Evolutionary conservation across 257 asterid genomes (phyloP).

Genomic region (Anisodus acutangulus): DNA sequence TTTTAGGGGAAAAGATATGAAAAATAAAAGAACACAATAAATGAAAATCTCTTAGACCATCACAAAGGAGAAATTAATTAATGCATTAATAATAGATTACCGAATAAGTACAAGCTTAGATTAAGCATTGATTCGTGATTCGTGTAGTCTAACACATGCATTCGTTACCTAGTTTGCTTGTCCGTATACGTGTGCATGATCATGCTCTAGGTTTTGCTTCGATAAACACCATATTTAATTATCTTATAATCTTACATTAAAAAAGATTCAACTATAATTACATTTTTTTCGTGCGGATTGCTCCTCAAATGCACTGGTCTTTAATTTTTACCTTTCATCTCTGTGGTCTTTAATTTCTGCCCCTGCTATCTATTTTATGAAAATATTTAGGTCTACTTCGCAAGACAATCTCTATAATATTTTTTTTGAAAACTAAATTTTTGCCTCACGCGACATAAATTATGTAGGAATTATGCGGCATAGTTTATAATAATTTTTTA

Average conservation of each 20-base stretch:
- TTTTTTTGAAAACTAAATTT: too few species aligned
- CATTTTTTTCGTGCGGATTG: too few species aligned
- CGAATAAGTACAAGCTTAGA: not conserved
- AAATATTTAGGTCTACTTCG: too few species aligned
- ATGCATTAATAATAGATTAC: not conserved
- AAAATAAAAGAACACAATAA: not conserved
- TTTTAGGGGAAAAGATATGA: not conserved
- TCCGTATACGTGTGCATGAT: slow-evolving; percentile 19
- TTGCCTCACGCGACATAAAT: too few species aligned
- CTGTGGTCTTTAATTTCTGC: too few species aligned
- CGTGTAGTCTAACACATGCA: not conserved
- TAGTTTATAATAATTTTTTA: too few species aligned
- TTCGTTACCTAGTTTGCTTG: slow-evolving; percentile 11
- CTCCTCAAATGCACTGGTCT: too few species aligned
- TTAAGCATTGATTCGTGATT: not conserved
- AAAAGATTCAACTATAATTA: not conserved
- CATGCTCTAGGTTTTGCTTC: not conserved
- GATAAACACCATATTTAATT: not conserved
- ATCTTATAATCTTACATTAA: not conserved
- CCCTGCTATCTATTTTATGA: too few species aligned
- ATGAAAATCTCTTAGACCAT: not conserved
- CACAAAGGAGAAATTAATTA: not conserved
- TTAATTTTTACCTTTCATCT: too few species aligned
- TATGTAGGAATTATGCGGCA: too few species aligned
- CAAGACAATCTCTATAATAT: too few species aligned